Percentiles rank a stretch among this genome's conserved stretches.
These are phyloP conservation scores for Platanus orientalis DNA, from an alignment of 164 flowering plant species.

Conservation along the genomic window DNA sequence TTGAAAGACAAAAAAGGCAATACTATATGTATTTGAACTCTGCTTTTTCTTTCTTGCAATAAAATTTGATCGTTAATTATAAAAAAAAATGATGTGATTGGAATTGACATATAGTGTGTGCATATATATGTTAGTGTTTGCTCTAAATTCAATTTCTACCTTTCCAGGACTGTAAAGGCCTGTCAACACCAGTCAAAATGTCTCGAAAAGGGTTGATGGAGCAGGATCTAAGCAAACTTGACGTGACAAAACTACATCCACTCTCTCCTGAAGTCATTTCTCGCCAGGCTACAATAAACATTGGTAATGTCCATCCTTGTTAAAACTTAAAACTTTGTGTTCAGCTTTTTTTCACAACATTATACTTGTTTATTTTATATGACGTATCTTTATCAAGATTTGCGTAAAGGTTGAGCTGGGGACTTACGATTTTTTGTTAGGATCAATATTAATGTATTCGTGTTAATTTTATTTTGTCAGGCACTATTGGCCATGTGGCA, in stretches of 20 bases:
- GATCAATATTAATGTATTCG: background rate
- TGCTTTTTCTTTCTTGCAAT: no score
- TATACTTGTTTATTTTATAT: background rate
- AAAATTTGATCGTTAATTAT: no score
- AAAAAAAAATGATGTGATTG: no score
- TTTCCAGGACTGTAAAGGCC: background rate
- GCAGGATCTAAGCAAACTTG: constrained; percentile 83
- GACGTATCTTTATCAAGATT: background rate
- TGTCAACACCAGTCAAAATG: constrained; percentile 36
- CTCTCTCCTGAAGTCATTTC: constrained; percentile 92
- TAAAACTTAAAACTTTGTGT: background rate
- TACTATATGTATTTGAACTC: no score
- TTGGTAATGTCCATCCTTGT: constrained; percentile 40
- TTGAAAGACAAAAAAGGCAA: no score
- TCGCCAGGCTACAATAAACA: constrained; percentile 90
- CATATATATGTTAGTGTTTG: no score
- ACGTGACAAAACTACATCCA: constrained; percentile 74
- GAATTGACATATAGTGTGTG: no score
- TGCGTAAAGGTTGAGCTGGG: background rate
- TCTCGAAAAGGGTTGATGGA: constrained; percentile 89
- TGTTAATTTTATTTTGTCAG: constrained; percentile 23
- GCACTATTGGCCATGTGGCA: constrained; percentile 97
- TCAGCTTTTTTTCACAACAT: background rate
- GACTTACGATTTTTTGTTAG: background rate
- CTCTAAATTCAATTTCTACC: no score